Evolutionary conservation across 73 alveolate species (phyloP), one percentile per base, ranked within the genome.

Genomic region (Paraurostyla sp.): DNA sequence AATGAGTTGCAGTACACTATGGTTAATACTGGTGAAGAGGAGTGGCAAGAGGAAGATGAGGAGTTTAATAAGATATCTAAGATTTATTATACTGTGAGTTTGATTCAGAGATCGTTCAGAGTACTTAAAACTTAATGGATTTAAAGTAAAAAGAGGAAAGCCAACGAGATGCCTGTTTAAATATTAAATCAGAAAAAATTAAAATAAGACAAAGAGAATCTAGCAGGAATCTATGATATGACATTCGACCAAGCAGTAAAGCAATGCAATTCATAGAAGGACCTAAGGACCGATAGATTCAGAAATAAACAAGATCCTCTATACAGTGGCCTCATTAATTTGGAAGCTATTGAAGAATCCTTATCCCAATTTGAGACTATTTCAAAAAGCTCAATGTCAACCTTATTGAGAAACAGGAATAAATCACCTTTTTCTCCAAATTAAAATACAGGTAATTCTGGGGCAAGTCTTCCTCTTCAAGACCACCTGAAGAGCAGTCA

Each of bases 281-380:
- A n/a, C n/a, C 41, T 22, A 35, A 40, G 7, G 32, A 36, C 1
- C 35, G 46, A 38, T 38, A 9, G 18, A n/a, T 20, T 15, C 76
- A 59, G 49, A 6, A 16, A 23, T n/a, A 3, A 23, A 59, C 7
- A 35, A 0, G 82, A 65, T 65, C 82, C 82, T 15, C 36, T 65
- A 7, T 65, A 65, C 41, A 65, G 82, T 38, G 82, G 58, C 56
- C 41, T 65, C 25, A 38, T 65, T 15, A 65, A 65, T 40, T 40
- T 65, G 16, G 82, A 65, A 40, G 82, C 82, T 11, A 65, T 65
- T 38, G 82, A 65, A 36, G 82, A 65, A 35, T 65, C 82, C 41
- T 22, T 65, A 0, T 38, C 35, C 9, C 36, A 65, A 38, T 65
- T 65, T 65, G 82, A 65, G 46, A 22, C 32, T 38, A 65, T 65